Conservation (phyloP, 176 grass and related monocot genomes). For the Tillandsia fasciculata region DNA sequence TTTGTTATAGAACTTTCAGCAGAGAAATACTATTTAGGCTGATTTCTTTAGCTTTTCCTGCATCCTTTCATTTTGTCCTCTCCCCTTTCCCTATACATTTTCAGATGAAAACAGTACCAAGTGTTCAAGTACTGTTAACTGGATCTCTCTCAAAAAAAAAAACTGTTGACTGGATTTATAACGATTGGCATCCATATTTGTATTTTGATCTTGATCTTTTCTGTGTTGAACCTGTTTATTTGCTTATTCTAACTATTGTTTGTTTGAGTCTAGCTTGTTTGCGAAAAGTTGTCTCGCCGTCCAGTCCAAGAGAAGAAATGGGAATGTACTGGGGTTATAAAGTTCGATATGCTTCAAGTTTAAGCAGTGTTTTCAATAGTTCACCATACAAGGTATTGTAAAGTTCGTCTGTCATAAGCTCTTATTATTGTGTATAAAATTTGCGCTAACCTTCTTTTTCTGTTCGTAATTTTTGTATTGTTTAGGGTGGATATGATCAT, state of each 20-base stretch:
- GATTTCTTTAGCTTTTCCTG: too few species aligned
- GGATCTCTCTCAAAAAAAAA: too few species aligned
- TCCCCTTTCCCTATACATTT: too few species aligned
- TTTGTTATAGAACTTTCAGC: too few species aligned
- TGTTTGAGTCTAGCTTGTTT: slow-evolving; percentile 38
- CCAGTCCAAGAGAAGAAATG: slow-evolving; percentile 48
- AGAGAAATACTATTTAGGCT: too few species aligned
- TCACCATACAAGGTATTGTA: slow-evolving; percentile 54
- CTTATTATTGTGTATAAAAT: slow-evolving; percentile 3
- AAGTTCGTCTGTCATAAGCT: neutral
- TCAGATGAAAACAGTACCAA: too few species aligned
- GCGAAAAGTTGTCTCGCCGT: slow-evolving; percentile 50
- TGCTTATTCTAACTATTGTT: neutral
- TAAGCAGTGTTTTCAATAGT: slow-evolving; percentile 52
- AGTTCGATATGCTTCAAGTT: slow-evolving; percentile 85
- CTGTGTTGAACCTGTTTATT: neutral
- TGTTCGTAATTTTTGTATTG: slow-evolving; percentile 21
- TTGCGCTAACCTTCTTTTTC: neutral
- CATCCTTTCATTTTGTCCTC: too few species aligned
- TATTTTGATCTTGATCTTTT: too few species aligned
- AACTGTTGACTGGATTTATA: too few species aligned
- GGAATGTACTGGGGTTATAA: slow-evolving; percentile 88
- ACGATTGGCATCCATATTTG: too few species aligned
- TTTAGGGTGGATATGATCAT: slow-evolving; percentile 85
- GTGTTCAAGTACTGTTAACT: too few species aligned